Evolutionary conservation across 805 yeast species (phyloP).

Genomic region (Pichia heedii): DNA sequence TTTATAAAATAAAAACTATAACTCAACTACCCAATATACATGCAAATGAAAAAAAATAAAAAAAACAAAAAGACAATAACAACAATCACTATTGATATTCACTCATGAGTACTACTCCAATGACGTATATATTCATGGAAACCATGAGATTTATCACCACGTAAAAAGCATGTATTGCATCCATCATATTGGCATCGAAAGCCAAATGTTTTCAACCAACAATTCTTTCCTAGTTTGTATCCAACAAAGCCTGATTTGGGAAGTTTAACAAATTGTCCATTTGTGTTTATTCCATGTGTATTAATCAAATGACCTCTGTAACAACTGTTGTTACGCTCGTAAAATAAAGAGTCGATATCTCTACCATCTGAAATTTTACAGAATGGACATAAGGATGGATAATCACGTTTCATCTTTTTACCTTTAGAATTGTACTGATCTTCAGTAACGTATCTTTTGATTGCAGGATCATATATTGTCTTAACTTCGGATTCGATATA

Average conservation of each 20-base stretch:
- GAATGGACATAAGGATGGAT: conserved; percentile 9
- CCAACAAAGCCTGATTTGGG: conserved; percentile 5
- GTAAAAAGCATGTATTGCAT: conserved; percentile 4
- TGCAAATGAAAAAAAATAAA: background rate
- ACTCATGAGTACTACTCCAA: conserved; percentile 6
- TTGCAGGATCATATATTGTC: conserved; percentile 7
- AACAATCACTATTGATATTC: background rate
- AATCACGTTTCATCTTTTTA: conserved; percentile 7
- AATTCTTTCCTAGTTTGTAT: conserved; percentile 8
- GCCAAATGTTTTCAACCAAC: conserved; percentile 5
- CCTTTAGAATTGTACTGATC: conserved; percentile 2
- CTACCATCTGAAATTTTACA: conserved; percentile 1
- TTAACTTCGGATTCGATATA: conserved; percentile 4
- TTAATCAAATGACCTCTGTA: conserved; percentile 14
- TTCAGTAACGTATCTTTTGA: conserved; percentile 7
- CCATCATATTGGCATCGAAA: conserved; percentile 7
- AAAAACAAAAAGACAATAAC: background rate
- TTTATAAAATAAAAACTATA: too few relatives aligned
- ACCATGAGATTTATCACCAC: conserved; percentile 12
- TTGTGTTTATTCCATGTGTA: conserved; percentile 12
- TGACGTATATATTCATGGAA: conserved; percentile 11
- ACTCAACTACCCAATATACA: too few relatives aligned
- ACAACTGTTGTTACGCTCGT: conserved; percentile 12
- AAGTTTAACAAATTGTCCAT: conserved; percentile 6
- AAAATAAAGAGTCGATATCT: conserved; percentile 7